Conservation (phyloP, 495 filamentous ascomycete species). For the Aspergillus olivimuriae region DNA sequence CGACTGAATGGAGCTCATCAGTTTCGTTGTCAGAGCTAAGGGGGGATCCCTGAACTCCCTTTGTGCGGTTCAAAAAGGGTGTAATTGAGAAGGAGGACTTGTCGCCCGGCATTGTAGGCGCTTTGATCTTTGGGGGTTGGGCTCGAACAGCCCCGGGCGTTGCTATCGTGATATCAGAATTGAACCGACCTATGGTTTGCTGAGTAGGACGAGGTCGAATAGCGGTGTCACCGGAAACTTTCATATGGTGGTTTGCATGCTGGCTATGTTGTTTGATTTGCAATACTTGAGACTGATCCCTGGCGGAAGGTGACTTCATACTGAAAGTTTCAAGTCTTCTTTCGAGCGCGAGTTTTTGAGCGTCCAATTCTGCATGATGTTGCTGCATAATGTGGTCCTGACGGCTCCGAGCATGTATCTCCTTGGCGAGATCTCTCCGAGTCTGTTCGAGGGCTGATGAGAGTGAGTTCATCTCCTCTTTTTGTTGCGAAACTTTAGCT, state of each 20-base stretch:
- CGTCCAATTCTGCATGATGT: too few relatives aligned
- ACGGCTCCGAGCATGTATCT: constrained; percentile 27
- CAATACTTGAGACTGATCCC: constrained; percentile 61
- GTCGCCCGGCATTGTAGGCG: constrained; percentile 59
- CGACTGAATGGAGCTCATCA: constrained; percentile 21
- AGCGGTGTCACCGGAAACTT: constrained; percentile 11
- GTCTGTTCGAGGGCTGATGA: constrained; percentile 33
- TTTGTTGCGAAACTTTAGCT: constrained; percentile 39
- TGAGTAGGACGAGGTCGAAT: constrained; percentile 28
- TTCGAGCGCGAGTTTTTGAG: constrained; percentile 56
- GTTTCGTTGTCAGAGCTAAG: constrained; percentile 27
- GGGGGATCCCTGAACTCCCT: constrained; percentile 42
- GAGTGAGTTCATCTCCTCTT: constrained; percentile 42
- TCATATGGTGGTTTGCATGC: constrained; percentile 19
- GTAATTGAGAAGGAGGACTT: constrained; percentile 92
- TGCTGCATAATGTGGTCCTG: too few relatives aligned
- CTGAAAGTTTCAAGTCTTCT: constrained; percentile 61
- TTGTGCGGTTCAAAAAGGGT: constrained; percentile 78
- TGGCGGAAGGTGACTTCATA: constrained; percentile 58
- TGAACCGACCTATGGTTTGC: constrained; percentile 39
- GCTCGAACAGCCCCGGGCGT: constrained; percentile 58
- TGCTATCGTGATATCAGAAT: constrained; percentile 51
- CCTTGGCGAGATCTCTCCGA: constrained; percentile 37
- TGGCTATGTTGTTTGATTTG: constrained; percentile 40
- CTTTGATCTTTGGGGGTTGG: constrained; percentile 46